phyloP scores from a whole-genome alignment of 1,139 yeast genomes.

The Geotrichum carabidarum region DNA sequence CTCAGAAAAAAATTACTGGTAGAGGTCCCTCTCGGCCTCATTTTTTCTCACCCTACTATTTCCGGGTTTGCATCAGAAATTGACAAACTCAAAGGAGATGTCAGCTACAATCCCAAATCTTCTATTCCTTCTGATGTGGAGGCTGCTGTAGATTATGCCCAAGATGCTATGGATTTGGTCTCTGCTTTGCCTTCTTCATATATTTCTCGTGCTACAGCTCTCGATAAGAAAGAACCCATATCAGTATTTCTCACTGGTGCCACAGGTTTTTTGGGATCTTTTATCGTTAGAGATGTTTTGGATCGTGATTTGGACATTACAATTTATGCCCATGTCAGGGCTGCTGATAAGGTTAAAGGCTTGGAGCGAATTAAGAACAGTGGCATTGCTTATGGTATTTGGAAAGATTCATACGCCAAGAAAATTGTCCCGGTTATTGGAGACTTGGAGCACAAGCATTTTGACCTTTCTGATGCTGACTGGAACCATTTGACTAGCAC shows the following conservation, averaged over 20 bases:
- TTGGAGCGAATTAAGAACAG: conserved; percentile 69
- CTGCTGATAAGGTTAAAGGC: conserved; percentile 61
- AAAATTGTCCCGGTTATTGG: conserved; percentile 74
- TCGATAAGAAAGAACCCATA: conserved; percentile 39
- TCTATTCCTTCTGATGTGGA: conserved; percentile 27
- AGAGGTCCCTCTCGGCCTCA: conserved; percentile 82
- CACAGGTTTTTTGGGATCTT: conserved; percentile 94
- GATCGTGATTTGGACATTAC: conserved; percentile 49
- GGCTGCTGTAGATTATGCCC: conserved; percentile 51
- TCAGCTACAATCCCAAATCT: conserved; percentile 33
- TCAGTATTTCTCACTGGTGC: conserved; percentile 89
- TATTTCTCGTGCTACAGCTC: conserved; percentile 36
- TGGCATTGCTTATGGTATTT: conserved; percentile 79
- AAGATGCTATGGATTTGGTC: conserved; percentile 64
- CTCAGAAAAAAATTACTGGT: conserved; percentile 71
- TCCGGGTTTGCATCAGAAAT: conserved; percentile 71
- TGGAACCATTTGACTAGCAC: conserved; percentile 57
- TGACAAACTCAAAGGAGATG: conserved; percentile 46
- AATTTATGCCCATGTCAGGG: conserved; percentile 88
- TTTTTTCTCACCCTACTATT: conserved; percentile 84
- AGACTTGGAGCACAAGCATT: conserved; percentile 63
- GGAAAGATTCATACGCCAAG: conserved; percentile 60
- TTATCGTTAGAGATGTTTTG: conserved; percentile 70
- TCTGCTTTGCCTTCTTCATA: conserved; percentile 44
- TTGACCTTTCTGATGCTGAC: conserved; percentile 57